Evolutionary conservation across 768 basidiomycete species (phyloP), one percentile per base, ranked within the genome.

Genomic region (Auricularia auricula-judae): DNA sequence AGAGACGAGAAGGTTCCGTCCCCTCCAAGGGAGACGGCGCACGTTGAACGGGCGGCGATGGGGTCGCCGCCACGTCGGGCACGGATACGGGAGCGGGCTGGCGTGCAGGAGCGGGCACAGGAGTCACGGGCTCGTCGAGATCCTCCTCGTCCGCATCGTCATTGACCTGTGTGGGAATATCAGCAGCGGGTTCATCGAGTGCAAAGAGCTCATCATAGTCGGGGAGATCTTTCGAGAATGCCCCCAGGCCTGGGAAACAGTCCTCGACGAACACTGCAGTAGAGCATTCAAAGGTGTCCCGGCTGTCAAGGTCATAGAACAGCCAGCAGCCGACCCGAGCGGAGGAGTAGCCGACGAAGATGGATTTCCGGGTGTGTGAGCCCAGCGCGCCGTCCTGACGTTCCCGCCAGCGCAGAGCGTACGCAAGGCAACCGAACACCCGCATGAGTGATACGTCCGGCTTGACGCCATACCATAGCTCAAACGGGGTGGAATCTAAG

Each of bases 341-440:
- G 39, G 42, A 34, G 1, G 73, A 71, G 65, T 80, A 79, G 1
- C 78, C 77, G 65, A 79, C 62, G 65, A 79, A 78, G n/a, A 78
- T 65, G 21, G 74, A 73, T 58, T 76, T 74, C 56, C 71, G 63
- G 11, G 71, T 71, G 36, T 76, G 72, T 0, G 71, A 63, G 21
- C 71, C 47, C 0, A 78, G 67, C 4, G 43, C 58, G 2, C 58
- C 16, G 2, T 23, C 23, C 23, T 23, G 62, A 60, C 21, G 65
- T 35, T 1, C 66, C 53, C 10, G 64, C 63, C 56, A 65, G 0
- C 71, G 36, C 42, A 64, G 60, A 0, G 67, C 64, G 53, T 66
- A 73, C 18, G 69, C 72, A 0, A 35, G 16, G 54, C 66, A 70
- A 3, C 71, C 71, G 65, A 71, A 73, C 1, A 64, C 62, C 1